Base-by-base conservation (phyloP, 345 rosid species). In the Pistacia vera region DNA sequence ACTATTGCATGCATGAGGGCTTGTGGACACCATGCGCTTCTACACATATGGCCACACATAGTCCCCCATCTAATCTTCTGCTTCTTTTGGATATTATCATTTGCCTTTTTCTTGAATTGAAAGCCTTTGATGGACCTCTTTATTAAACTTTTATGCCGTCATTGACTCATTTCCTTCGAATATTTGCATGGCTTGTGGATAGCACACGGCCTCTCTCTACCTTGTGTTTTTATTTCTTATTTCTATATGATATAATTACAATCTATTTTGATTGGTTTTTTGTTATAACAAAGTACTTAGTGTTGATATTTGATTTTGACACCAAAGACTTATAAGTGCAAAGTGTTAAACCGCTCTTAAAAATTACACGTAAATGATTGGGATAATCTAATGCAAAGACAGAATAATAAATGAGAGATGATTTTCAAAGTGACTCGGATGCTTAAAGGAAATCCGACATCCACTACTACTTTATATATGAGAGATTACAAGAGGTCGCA, bases 21-120 rank as follows among this genome's bases (percentile, higher is more conserved):
- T 65, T 76, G 58, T 79, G 85, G 77, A 44, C 49, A 54, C 79
- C 83, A 70, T 51, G 68, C 56, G 68, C 41, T 70, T 22, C 22
- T 12, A 33, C 69, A 51, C 66, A 59, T 18, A 41, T 55, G 56
- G 60, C 30, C 4, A 2, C n/a, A 14, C 5, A 3, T 10, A 7
- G 16, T 70, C 64, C 67, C 63, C 75, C 61, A 30, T 30, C 2
- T 30, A 30, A 30, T 38, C 33, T 61, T 22, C 20, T 33, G 56
- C 35, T 38, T 64, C 22, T 22, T 22, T 22, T 22, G 22, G 22
- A 22, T 22, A 22, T 22, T 22, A 22, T 22, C 22, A 22, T 22
- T 22, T 22, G 22, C 22, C 22, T 22, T 58, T 41, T 9, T 48
- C 51, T 58, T 17, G 17, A 11, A 36, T n/a, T 48, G 8, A 30